Evolutionary conservation across 1,284 basidiomycete genomes (phyloP), one percentile per base, ranked within the genome.

Genomic region (Irpex rosettiformis): DNA sequence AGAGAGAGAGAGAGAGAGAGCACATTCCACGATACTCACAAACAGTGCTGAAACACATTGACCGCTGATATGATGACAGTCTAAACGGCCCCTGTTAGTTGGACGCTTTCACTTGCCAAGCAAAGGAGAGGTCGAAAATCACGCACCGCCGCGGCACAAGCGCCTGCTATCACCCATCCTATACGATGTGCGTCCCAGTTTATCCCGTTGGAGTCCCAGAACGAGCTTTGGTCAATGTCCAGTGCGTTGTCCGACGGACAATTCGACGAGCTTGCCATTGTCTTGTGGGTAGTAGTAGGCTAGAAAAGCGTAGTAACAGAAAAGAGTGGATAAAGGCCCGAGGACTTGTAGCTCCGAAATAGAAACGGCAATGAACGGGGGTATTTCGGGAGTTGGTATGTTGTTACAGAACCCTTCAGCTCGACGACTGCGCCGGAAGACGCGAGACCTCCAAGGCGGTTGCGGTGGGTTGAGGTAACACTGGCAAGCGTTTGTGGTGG

Each of bases 101-200:
- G 37, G 58, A 25, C 37, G 42, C 37, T 25, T 52, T 10, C 43
- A 49, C 27, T 3, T 27, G 49, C n/a, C n/a, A n/a, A n/a, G n/a
- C n/a, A n/a, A n/a, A n/a, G n/a, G n/a, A 16, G 42, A 30, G 48
- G 11, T n/a, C n/a, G 52, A 16, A 18, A 40, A 52, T 33, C 24
- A 80, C 88, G 63, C 65, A 91, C 86, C 51, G 84, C 61, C 28
- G 74, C 70, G 3, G 89, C 76, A 63, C 85, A 88, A 13, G 72
- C 78, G 28, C 90, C 90, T 7, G 88, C 81, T 58, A 92, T 78
- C 5, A 87, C 76, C 89, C 89, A 92, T 43, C 89, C 89, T 68
- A 89, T 82, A 64, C 81, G 75, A 70, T 90, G 88, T 6, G 74
- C 67, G 61, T 85, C 82, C 85, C 84, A 88, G 62, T 84, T 70